Evolutionary conservation across 2,329 filamentous ascomycete species (phyloP).

Genomic region (Arthrobotrys musiformis): DNA sequence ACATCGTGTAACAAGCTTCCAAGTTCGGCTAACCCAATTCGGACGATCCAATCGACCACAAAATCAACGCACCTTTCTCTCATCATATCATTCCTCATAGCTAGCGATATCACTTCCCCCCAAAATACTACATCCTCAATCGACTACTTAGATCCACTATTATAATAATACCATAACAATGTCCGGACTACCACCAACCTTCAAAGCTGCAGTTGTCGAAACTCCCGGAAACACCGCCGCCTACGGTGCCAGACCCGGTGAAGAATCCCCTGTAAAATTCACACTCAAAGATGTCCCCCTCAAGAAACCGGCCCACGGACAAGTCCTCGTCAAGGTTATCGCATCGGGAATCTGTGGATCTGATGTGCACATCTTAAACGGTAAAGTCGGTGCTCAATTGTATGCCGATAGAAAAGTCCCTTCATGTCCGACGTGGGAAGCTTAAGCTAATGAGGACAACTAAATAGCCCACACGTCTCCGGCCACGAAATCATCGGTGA

Average conservation of each 20-base stretch:
- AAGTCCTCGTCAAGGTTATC: slow-evolving; percentile 73
- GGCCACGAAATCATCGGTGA: slow-evolving; percentile 79
- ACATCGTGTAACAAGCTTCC: not conserved
- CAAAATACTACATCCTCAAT: not conserved
- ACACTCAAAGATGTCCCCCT: slow-evolving; percentile 30
- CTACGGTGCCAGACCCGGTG: slow-evolving; percentile 14
- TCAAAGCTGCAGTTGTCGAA: slow-evolving; percentile 43
- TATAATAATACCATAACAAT: not conserved
- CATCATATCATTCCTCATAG: not conserved
- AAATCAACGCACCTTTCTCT: slow-evolving; percentile 16
- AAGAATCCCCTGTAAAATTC: slow-evolving; percentile 38
- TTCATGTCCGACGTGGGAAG: no score
- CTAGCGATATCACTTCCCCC: not conserved
- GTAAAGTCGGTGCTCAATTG: slow-evolving; percentile 39
- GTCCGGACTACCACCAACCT: slow-evolving; percentile 44
- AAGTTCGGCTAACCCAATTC: slow-evolving; percentile 10
- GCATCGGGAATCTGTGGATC: slow-evolving; percentile 76
- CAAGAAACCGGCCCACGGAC: slow-evolving; percentile 62
- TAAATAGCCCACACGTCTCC: slow-evolving; percentile 68
- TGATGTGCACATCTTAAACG: slow-evolving; percentile 63
- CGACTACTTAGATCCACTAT: not conserved
- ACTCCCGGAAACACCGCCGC: not conserved
- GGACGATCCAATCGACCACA: slow-evolving; percentile 25
- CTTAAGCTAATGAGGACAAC: not conserved
- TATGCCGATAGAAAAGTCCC: not conserved